Percentiles rank a stretch among this genome's conserved stretches.
Conservation (phyloP, 2,329 filamentous ascomycete genomes). For the Thelonectria blattea region DNA sequence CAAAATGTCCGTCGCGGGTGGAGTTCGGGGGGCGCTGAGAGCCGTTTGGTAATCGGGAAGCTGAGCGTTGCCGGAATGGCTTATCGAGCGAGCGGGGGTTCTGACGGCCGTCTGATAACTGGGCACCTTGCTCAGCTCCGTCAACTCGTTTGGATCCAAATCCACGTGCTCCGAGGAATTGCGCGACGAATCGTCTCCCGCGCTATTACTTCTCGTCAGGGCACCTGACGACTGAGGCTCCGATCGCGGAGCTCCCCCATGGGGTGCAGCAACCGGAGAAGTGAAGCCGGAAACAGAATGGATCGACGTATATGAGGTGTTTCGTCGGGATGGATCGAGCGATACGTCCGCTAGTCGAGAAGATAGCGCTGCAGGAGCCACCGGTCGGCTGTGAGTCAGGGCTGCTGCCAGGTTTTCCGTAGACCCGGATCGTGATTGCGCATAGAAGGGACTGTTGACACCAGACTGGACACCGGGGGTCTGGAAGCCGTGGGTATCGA, state of each 20-base stretch:
- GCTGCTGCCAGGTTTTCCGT: slow-evolving; percentile 74
- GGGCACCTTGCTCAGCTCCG: slow-evolving; percentile 73
- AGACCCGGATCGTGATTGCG: slow-evolving; percentile 75
- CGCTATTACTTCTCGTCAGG: slow-evolving; percentile 61
- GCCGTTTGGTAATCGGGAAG: slow-evolving; percentile 74
- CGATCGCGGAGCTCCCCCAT: slow-evolving; percentile 47
- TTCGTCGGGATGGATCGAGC: slow-evolving; percentile 53
- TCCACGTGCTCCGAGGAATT: slow-evolving; percentile 64
- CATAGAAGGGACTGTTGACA: slow-evolving; percentile 81
- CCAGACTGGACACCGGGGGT: slow-evolving; percentile 74
- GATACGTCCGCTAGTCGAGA: slow-evolving; percentile 75
- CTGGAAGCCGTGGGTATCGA: slow-evolving; percentile 82
- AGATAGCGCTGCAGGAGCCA: slow-evolving; percentile 61
- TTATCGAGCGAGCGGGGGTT: slow-evolving; percentile 63
- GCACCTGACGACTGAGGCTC: slow-evolving; percentile 50
- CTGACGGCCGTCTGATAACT: slow-evolving; percentile 78
- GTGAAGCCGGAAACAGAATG: slow-evolving; percentile 52
- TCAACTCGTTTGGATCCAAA: slow-evolving; percentile 64
- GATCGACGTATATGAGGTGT: slow-evolving; percentile 53
- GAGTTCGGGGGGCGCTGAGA: slow-evolving; percentile 58
- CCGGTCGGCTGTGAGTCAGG: slow-evolving; percentile 45
- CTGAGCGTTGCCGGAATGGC: slow-evolving; percentile 53
- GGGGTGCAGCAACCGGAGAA: slow-evolving; percentile 49
- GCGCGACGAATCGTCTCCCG: slow-evolving; percentile 57
- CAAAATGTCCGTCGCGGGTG: slow-evolving; percentile 45